Base-by-base conservation (phyloP, 2,329 filamentous ascomycete species). In the Paecilomyces fulvus region DNA sequence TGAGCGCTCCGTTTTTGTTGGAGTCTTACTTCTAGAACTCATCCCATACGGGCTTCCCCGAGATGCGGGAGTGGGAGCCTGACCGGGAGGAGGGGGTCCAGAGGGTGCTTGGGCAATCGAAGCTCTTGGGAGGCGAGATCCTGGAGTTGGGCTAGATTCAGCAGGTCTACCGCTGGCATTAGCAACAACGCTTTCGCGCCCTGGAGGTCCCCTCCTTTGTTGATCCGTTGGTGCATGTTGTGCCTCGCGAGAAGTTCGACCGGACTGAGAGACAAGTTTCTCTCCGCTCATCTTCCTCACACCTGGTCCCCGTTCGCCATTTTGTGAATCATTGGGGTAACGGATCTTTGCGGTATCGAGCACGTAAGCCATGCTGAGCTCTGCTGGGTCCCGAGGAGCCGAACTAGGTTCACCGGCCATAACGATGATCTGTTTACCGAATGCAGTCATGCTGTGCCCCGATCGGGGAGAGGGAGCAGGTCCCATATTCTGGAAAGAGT, bases 401-500 rank as follows among this genome's bases (percentile, higher is more conserved):
- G 91, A 92, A 71, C 92, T 97, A 12, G 94, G 94, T 72, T 99
- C 95, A 61, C 94, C 94, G 37, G 90, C 95, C 30, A 97, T 80
- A 46, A 97, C 90, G 51, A 97, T 87, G 60, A 99, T 87, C 58
- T 92, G 89, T 72, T 96, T 96, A 30, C 90, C 90, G 60, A 92
- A 90, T 1, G 91, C 86, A 1, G 94, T 97, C 94, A 99, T 97
- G 72, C 91, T 96, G 72, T 99, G 94, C 1, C 94, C 94, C 14
- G 92, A 97, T 58, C 94, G 83, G 30, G 94, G 86, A 2, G 92
- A 96, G 0, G 94, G 94, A 1, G 92, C 95, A 2, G 92, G 92
- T 0, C 94, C 94, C 94, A 99, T 99, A 69, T 99, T 99, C 69
- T 99, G 94, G 74, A 99, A 99, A 33, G 94, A 99, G 72, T 97